These are phyloP conservation scores for Mycena crocata DNA, from an alignment of 768 basidiomycete genomes.

Conservation along the genomic window DNA sequence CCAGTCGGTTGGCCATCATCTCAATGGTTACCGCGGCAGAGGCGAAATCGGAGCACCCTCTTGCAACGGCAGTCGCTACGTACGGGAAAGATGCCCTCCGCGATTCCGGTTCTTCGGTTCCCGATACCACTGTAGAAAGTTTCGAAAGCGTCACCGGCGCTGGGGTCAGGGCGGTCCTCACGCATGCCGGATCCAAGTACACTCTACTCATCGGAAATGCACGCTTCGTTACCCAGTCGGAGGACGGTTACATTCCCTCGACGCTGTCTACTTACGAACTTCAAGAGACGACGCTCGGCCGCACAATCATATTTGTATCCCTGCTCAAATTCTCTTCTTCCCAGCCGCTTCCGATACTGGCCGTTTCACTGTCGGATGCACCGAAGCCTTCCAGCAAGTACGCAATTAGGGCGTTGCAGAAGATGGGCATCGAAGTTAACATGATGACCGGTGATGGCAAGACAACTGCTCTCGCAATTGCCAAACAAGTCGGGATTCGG, in stretches of 20 bases:
- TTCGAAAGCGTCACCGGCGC: slow-evolving; percentile 94
- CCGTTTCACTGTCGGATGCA: slow-evolving; percentile 87
- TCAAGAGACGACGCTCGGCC: slow-evolving; percentile 76
- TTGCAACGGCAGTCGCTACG: slow-evolving; percentile 91
- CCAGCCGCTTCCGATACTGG: slow-evolving; percentile 72
- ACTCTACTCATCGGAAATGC: slow-evolving; percentile 82
- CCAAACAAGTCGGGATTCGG: slow-evolving; percentile 88
- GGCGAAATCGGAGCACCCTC: slow-evolving; percentile 93
- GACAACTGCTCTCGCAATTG: slow-evolving; percentile 88
- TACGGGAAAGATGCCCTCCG: slow-evolving; percentile 79
- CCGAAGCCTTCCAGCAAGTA: slow-evolving; percentile 88
- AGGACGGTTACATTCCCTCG: slow-evolving; percentile 65
- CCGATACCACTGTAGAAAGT: slow-evolving; percentile 67
- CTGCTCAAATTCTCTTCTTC: slow-evolving; percentile 57
- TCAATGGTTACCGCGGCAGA: slow-evolving; percentile 90
- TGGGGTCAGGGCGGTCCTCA: slow-evolving; percentile 82
- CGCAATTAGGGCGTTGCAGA: slow-evolving; percentile 82
- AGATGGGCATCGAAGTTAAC: slow-evolving; percentile 92
- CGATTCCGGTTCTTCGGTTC: slow-evolving; percentile 42
- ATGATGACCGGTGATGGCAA: slow-evolving; percentile 96
- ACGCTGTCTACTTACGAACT: slow-evolving; percentile 73
- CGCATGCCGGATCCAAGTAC: slow-evolving; percentile 62
- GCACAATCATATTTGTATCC: slow-evolving; percentile 91
- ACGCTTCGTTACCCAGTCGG: slow-evolving; percentile 71
- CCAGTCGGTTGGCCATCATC: slow-evolving; percentile 69